These are phyloP conservation scores for Botryotinia narcissicola DNA, from an alignment of 2,329 filamentous ascomycete species.

Conservation along the genomic window DNA sequence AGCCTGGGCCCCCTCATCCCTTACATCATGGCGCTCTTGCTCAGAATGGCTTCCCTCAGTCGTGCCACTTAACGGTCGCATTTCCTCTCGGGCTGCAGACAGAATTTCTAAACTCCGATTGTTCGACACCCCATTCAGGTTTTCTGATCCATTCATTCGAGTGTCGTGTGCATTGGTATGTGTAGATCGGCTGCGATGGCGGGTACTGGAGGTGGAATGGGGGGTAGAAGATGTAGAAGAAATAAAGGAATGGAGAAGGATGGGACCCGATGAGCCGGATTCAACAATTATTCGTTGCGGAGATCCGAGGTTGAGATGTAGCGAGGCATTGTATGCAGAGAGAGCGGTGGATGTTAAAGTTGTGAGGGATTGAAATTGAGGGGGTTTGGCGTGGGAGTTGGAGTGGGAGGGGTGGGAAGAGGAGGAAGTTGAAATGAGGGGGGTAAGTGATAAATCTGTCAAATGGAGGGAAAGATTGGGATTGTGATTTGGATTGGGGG, in stretches of 20 bases:
- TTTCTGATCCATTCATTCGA: conserved; percentile 6
- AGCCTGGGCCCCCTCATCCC: conserved; percentile 23
- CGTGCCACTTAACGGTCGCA: conserved; percentile 30
- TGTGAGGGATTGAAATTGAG: conserved; percentile 48
- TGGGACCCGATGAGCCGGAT: conserved; percentile 43
- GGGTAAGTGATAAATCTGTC: conserved; percentile 55
- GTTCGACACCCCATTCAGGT: not conserved
- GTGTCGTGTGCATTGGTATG: not conserved
- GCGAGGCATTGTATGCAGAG: conserved; percentile 51
- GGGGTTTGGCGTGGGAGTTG: conserved; percentile 18
- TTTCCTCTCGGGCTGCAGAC: conserved; percentile 27
- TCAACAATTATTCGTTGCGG: conserved; percentile 60
- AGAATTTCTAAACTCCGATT: conserved; percentile 16
- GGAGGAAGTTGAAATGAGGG: conserved; percentile 48
- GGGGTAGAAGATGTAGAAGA: conserved; percentile 36
- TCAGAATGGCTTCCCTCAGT: conserved; percentile 22
- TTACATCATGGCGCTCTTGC: conserved; percentile 20
- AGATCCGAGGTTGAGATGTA: conserved; percentile 51
- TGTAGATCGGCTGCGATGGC: not conserved
- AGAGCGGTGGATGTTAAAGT: conserved; percentile 53
- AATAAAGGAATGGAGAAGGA: conserved; percentile 47
- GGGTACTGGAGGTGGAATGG: not conserved
- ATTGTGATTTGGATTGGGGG: not conserved
- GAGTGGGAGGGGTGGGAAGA: conserved; percentile 31
- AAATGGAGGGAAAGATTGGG: conserved; percentile 41